These are phyloP conservation scores for Aspergillus funiculosus DNA, from an alignment of 495 filamentous ascomycete genomes.

Conservation along the genomic window DNA sequence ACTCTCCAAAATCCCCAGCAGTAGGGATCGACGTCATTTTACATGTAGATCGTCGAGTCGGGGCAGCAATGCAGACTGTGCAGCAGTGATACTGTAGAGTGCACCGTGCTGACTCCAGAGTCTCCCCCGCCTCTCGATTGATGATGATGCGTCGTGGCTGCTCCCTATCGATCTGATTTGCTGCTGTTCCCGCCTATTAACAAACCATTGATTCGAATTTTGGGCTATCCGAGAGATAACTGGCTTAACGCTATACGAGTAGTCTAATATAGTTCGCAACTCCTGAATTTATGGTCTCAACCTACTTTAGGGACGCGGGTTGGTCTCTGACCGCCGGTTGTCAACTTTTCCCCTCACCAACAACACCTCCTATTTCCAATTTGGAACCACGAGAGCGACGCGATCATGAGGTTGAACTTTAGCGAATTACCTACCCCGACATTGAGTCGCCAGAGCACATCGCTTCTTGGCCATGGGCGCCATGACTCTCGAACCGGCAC, in stretches of 20 bases:
- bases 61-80: not conserved
- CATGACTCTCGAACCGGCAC: conserved; percentile 33
- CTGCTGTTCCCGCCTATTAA: not conserved
- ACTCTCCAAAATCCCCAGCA: no score
- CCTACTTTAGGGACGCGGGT: no score
- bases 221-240: not conserved
- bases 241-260: not conserved
- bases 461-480: conserved; percentile 17
- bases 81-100: no score
- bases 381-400: no score
- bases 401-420: conserved; percentile 32
- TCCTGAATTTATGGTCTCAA: no score
- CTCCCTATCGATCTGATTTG: conserved; percentile 2
- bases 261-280: no score
- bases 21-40: conserved; percentile 1
- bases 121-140: not conserved
- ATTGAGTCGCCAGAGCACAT: conserved; percentile 34
- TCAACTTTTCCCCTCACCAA: not conserved
- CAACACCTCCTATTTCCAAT: no score
- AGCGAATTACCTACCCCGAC: conserved; percentile 36
- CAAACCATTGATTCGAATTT: not conserved
- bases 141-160: conserved; percentile 1
- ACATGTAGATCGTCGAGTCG: not conserved
- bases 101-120: no score
- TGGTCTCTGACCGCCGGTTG: not conserved